Conservation (phyloP, 1,284 basidiomycete species). For the Agroathelia rolfsii region DNA sequence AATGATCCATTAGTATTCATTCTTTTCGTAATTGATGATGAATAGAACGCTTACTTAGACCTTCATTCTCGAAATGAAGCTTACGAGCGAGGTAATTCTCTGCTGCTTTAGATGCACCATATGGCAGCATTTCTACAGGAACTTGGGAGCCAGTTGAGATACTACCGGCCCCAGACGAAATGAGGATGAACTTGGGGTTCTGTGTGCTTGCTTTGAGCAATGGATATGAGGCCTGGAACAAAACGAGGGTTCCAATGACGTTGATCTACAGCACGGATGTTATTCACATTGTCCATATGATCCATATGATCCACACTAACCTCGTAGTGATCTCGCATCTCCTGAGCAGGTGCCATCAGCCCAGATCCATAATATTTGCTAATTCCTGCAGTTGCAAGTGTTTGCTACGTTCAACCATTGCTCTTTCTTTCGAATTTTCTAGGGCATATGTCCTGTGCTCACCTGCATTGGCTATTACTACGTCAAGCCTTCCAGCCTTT, state of each 20-base stretch:
- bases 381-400: not conserved
- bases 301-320: not conserved
- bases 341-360: not conserved
- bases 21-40: not conserved
- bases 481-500: constrained; percentile 1
- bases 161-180: not conserved
- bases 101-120: not conserved
- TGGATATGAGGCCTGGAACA: not conserved
- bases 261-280: constrained; percentile 1
- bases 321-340: not conserved
- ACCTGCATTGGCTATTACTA: constrained; percentile 6
- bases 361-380: not conserved
- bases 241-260: not conserved
- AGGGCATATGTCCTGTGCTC: not conserved
- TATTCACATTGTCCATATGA: not conserved
- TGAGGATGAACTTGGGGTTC: not conserved
- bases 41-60: not conserved
- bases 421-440: no score
- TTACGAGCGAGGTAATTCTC: constrained; percentile 1
- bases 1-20: not conserved
- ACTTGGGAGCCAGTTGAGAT: not conserved
- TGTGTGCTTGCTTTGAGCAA: not conserved
- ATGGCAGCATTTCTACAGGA: not conserved
- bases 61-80: not conserved
- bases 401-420: not conserved